These are phyloP conservation scores for Nectriaceae sp. DNA, from an alignment of 2,329 filamentous ascomycete genomes.

Conservation along the genomic window DNA sequence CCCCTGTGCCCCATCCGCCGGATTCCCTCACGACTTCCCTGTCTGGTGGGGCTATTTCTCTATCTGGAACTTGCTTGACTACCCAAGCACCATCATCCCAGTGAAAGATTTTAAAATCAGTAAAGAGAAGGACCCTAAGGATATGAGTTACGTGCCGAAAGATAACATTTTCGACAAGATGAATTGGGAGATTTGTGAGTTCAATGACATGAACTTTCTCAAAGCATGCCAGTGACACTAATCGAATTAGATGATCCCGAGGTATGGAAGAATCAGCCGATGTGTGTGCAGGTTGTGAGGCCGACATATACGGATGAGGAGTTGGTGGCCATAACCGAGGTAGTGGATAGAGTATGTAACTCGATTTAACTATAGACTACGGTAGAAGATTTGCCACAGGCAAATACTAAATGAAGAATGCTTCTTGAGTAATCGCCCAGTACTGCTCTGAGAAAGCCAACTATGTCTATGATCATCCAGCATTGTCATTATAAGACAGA, in stretches of 20 bases:
- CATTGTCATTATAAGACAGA: too few relatives aligned
- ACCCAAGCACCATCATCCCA: background rate
- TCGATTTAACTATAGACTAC: too few relatives aligned
- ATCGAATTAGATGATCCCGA: slow-evolving; percentile 10
- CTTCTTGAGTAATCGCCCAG: too few relatives aligned
- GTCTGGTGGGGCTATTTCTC: background rate
- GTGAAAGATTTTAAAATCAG: background rate
- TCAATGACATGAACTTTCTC: too few relatives aligned
- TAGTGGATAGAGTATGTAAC: too few relatives aligned
- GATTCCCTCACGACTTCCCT: background rate
- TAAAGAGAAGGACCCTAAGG: background rate
- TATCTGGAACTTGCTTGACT: background rate
- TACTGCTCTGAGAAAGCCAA: too few relatives aligned
- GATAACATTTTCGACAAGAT: background rate
- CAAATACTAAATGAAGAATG: too few relatives aligned
- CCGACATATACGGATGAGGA: slow-evolving; percentile 13
- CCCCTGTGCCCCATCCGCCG: background rate
- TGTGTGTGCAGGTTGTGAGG: slow-evolving; percentile 9
- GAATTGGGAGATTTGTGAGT: background rate
- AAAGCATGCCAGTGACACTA: too few relatives aligned
- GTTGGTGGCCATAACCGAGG: slow-evolving; percentile 1
- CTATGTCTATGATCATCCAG: too few relatives aligned
- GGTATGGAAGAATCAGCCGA: background rate
- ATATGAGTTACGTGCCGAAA: background rate
- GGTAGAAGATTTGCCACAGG: too few relatives aligned